Conservation (phyloP, 768 basidiomycete genomes). For the Sporobolomyces roseus region DNA sequence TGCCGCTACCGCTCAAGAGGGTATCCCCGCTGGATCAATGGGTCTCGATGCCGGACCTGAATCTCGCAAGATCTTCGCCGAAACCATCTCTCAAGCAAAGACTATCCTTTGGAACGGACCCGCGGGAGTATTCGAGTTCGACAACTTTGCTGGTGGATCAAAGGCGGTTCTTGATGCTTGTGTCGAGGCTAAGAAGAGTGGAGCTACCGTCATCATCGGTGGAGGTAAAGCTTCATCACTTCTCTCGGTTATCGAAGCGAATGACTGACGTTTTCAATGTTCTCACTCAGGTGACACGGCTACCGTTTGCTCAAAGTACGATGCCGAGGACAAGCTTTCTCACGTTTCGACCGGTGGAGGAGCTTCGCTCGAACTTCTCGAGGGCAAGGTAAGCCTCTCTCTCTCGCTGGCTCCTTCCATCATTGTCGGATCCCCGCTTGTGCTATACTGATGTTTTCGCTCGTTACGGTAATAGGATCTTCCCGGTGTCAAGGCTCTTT, state of each 20-base stretch:
- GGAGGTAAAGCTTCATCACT: slow-evolving; percentile 52
- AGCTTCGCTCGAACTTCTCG: slow-evolving; percentile 87
- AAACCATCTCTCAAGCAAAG: slow-evolving; percentile 79
- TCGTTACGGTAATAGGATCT: slow-evolving; percentile 49
- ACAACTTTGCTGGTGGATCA: slow-evolving; percentile 81
- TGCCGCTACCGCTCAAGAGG: slow-evolving; percentile 69
- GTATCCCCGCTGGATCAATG: slow-evolving; percentile 91
- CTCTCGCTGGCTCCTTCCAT: too few species aligned
- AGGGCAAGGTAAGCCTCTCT: slow-evolving; percentile 72
- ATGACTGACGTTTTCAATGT: background rate
- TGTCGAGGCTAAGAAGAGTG: slow-evolving; percentile 77
- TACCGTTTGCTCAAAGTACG: slow-evolving; percentile 85
- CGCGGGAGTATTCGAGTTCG: slow-evolving; percentile 96
- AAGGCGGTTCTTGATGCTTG: slow-evolving; percentile 75
- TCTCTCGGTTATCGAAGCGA: too few species aligned
- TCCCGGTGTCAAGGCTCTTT: slow-evolving; percentile 86
- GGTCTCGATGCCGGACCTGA: slow-evolving; percentile 88
- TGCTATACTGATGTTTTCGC: background rate
- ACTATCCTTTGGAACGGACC: slow-evolving; percentile 95
- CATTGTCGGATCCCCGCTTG: background rate
- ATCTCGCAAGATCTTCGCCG: slow-evolving; percentile 71
- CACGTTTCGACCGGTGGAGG: slow-evolving; percentile 88
- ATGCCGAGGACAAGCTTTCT: slow-evolving; percentile 79
- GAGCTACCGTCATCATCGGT: slow-evolving; percentile 89
- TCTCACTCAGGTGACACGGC: slow-evolving; percentile 78